phyloP scores from a whole-genome alignment of 140 eudicot species.

The Anethum foeniculum region DNA sequence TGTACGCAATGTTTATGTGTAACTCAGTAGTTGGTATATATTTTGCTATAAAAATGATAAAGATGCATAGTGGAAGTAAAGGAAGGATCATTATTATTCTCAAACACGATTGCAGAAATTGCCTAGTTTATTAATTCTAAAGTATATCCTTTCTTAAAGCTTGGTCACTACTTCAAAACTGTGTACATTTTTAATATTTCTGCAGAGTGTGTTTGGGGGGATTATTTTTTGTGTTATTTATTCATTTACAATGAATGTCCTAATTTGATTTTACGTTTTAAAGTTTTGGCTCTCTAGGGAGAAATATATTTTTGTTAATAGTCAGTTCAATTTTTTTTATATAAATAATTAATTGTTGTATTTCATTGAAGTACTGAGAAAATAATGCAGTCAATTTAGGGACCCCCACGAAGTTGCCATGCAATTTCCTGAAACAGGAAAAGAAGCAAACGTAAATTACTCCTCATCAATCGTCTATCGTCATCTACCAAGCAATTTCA shows the following conservation, averaged over 20 bases:
- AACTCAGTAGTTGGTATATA: background rate
- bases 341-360: background rate
- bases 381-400: conserved; percentile 14
- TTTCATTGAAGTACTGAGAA: background rate
- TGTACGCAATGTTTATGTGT: background rate
- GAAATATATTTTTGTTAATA: background rate
- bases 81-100: background rate
- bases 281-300: background rate
- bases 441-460: background rate
- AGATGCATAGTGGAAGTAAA: background rate
- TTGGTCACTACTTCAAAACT: background rate
- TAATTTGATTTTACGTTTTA: no score
- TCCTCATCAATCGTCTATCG: background rate
- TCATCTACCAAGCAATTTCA: conserved; percentile 2
- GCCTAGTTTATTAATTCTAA: background rate
- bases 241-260: no score
- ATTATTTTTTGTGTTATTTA: background rate
- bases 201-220: background rate
- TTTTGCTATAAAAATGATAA: background rate
- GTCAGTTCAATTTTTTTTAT: background rate
- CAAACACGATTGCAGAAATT: background rate
- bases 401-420: conserved; percentile 56
- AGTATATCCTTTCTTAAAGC: background rate
- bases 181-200: background rate
- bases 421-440: conserved; percentile 49